Conservation (phyloP, 2,329 filamentous ascomycete species). For the Clarireedia paspali region DNA sequence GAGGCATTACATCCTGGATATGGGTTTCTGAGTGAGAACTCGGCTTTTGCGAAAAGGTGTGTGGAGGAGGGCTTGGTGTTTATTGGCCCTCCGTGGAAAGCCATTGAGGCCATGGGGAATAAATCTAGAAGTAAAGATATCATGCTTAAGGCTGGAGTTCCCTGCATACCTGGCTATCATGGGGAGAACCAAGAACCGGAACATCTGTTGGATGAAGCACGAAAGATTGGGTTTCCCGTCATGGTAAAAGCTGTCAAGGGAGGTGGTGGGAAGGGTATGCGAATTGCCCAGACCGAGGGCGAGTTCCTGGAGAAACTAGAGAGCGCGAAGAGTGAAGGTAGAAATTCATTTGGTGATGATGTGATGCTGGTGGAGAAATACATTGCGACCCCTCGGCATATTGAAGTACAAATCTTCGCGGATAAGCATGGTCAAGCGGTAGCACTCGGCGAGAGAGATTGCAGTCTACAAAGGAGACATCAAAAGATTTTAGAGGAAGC, state of each 20-base stretch:
- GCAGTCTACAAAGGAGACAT: slow-evolving; percentile 77
- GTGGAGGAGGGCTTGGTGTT: slow-evolving; percentile 87
- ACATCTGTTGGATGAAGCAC: slow-evolving; percentile 59
- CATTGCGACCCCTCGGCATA: slow-evolving; percentile 70
- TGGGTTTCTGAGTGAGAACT: slow-evolving; percentile 92
- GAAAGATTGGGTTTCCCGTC: slow-evolving; percentile 60
- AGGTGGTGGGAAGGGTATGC: slow-evolving; percentile 79
- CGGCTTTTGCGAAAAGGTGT: slow-evolving; percentile 80
- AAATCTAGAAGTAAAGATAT: slow-evolving; percentile 93
- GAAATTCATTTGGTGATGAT: slow-evolving; percentile 74
- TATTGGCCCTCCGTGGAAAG: slow-evolving; percentile 79
- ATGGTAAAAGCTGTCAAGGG: slow-evolving; percentile 74
- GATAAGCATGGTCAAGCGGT: slow-evolving; percentile 73
- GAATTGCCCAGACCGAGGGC: slow-evolving; percentile 59
- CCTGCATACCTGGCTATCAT: slow-evolving; percentile 94
- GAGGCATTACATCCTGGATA: slow-evolving; percentile 94
- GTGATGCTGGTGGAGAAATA: slow-evolving; percentile 82
- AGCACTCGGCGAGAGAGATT: slow-evolving; percentile 81
- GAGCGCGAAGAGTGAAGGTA: slow-evolving; percentile 67
- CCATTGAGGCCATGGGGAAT: slow-evolving; percentile 86
- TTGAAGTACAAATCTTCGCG: slow-evolving; percentile 87
- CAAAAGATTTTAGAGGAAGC: slow-evolving; percentile 91
- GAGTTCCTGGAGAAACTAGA: slow-evolving; percentile 65
- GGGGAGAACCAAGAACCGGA: slow-evolving; percentile 68
- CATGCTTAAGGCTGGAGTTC: slow-evolving; percentile 90